Evolutionary conservation across 2,329 filamentous ascomycete species (phyloP), one percentile per base, ranked within the genome.

Genomic region (Leptodontidium sp.): DNA sequence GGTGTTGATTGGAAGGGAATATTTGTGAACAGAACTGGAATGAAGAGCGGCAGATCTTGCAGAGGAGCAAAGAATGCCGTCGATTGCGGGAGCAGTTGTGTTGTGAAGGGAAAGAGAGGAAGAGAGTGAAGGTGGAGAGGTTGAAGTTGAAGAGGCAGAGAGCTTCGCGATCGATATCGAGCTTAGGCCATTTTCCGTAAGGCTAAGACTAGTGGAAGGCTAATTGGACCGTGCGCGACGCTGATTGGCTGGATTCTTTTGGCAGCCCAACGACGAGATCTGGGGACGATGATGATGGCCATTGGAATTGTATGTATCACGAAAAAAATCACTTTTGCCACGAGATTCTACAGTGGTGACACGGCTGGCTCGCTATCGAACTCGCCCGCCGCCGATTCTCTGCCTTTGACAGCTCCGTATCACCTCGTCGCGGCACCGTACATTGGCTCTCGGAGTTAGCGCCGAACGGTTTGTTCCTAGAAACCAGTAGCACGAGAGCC

Each of bases 51-150:
- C 66, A 68, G 63, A 57, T 64, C 49, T 61, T 64, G 69, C 55
- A 62, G 26, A 50, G 26, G 21, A 69, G 65, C 53, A 65, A 69
- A 64, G 52, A 67, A 68, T 38, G 50, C 47, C 57, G 55, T 64
- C 65, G 58, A 64, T 57, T 57, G 63, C 65, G 21, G 47, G 6
- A 57, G 59, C 17, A 61, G 64, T 32, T 52, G 32, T 66, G 49
- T 64, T 59, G 66, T 49, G 55, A 45, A 45, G 43, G 32, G 61
- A 35, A 49, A 53, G 43, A 64, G 64, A 69, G 21, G 49, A 49
- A 21, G 15, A 35, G 29, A 38, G 15, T 47, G 45, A 45, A 35
- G 64, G 66, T 59, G 58, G 59, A 68, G 45, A 38, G 24, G 40
- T 49, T 55, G 45, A 38, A 52, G 53, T n/a, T 26, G 38, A 50